Percentiles rank a stretch among this genome's conserved stretches.
Evolutionary conservation across 306 rosid species (phyloP).

Genomic region (Citrullus amarus): DNA sequence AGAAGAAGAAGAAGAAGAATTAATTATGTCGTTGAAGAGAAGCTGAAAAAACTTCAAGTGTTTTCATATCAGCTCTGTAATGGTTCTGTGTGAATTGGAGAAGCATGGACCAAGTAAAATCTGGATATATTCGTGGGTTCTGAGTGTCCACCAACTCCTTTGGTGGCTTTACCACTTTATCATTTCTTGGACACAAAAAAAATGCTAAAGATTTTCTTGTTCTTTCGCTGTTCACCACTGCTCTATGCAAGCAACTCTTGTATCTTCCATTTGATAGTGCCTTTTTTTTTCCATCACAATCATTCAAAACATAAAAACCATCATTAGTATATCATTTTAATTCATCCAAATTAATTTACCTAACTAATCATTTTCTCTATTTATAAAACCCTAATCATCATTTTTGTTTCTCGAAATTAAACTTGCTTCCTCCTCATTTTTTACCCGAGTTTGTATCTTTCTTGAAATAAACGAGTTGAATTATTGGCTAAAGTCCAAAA

Average conservation of each 20-base stretch:
- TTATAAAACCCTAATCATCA: no score
- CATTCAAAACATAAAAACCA: background rate
- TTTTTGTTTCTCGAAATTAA: no score
- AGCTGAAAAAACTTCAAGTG: constrained; percentile 61
- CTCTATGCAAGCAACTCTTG: constrained; percentile 92
- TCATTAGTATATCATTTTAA: background rate
- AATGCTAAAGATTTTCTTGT: constrained; percentile 88
- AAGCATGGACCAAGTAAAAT: constrained; percentile 89
- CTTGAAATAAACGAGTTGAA: no score
- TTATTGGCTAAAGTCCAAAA: no score
- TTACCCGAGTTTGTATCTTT: no score
- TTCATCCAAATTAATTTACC: no score
- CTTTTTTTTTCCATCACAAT: background rate
- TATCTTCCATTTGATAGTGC: constrained; percentile 88
- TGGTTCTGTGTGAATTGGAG: constrained; percentile 77
- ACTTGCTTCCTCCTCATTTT: no score
- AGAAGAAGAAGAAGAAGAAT: no score
- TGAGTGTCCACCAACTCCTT: constrained; percentile 43
- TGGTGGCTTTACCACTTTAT: constrained; percentile 77
- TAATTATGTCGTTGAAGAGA: constrained; percentile 36
- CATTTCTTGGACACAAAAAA: constrained; percentile 75
- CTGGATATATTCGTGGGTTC: constrained; percentile 64
- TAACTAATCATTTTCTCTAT: no score
- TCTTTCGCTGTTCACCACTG: constrained; percentile 75
- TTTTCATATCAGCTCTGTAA: constrained; percentile 83